Base-by-base conservation (phyloP, 1,284 basidiomycete species). In the Sporisorium sorghi region DNA sequence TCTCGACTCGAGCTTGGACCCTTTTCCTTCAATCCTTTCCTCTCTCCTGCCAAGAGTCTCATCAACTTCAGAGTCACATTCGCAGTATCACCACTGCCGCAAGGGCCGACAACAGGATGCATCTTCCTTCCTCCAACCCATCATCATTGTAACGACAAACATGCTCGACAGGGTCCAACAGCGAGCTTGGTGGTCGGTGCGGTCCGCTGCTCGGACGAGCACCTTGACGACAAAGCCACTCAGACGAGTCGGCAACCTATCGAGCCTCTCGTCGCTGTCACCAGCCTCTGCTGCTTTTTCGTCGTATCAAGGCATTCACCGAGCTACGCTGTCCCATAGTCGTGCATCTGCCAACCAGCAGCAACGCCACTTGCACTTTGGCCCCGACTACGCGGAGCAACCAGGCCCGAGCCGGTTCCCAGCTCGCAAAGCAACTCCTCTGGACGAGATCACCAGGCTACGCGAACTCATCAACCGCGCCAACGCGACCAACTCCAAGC, bases 381-480 rank as follows among this genome's bases (percentile, higher is more conserved):
- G 39, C 15, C 43, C 54, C n/a, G 43, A 59, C 14, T 44, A 52
- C 32, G 49, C 51, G 2, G 44, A 44, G 21, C 44, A 30, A 46
- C 43, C 67, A 48, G 52, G 57, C 4, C 35, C 57, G 4, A 53
- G 48, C 43, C 40, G 33, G 12, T 19, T 42, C n/a, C 30, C 15
- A 12, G 30, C 51, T 12, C 67, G 46, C 15, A 39, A n/a, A 24
- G 39, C 64, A 14, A 62, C 68, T 0, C 73, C 73, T 0, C 28
- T 76, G 14, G 64, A 71, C 53, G 54, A 76, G 52, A 68, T 76
- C 66, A 72, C 63, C 5, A 53, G 69, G 19, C 50, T 76, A 1
- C 64, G 73, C 11, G 58, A 65, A 30, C 73, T 76, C 33, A 68
- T 76, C 64, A 70, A 64, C 23, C 60, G 64, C 9, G 73, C 60